Conservation (phyloP, 805 yeast species). For the Wickerhamomyces silvicola region DNA sequence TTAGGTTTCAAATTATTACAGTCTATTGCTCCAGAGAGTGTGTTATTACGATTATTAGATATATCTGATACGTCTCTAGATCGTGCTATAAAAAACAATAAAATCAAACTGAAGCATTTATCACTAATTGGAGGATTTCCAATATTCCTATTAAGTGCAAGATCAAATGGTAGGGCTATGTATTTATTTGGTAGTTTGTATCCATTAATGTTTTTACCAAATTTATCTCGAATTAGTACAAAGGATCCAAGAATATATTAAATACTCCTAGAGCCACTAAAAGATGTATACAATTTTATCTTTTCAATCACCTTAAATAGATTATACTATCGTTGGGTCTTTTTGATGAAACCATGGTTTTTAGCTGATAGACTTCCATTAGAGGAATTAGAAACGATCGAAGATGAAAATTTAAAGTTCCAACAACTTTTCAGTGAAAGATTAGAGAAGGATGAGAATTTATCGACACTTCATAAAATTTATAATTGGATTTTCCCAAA, state of each 20-base stretch:
- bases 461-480: conserved; percentile 3
- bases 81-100: conserved; percentile 7
- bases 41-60: conserved; percentile 22
- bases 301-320: conserved; percentile 25
- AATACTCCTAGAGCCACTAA: conserved; percentile 7
- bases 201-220: conserved; percentile 17
- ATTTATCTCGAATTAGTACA: neutral
- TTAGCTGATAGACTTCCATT: conserved; percentile 25
- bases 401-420: conserved; percentile 22
- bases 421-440: conserved; percentile 3
- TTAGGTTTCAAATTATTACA: conserved; percentile 20
- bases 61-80: conserved; percentile 4
- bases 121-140: conserved; percentile 25
- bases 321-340: conserved; percentile 29
- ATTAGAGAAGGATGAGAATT: neutral
- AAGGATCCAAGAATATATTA: conserved; percentile 11
- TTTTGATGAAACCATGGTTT: conserved; percentile 28
- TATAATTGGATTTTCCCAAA: conserved; percentile 4
- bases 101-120: conserved; percentile 7
- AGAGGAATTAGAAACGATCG: conserved; percentile 27
- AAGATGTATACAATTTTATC: conserved; percentile 11
- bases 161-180: conserved; percentile 8
- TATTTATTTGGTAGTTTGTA: conserved; percentile 10
- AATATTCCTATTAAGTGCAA: conserved; percentile 19
- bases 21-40: conserved; percentile 23